These are phyloP conservation scores for Komagataella phaffii DNA, from an alignment of 805 yeast species.

Conservation along the genomic window DNA sequence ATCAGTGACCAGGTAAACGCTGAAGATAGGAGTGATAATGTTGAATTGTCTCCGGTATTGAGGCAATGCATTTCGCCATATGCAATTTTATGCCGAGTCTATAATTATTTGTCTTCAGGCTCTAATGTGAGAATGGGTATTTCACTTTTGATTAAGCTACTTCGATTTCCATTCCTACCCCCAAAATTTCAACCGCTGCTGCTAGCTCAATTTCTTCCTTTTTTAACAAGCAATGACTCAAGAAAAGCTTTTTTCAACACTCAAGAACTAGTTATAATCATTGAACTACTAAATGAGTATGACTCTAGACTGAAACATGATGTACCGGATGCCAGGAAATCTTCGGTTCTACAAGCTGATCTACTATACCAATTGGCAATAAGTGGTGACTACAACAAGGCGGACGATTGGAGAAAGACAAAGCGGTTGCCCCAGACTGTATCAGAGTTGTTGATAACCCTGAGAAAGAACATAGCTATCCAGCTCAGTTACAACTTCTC, in stretches of 20 bases:
- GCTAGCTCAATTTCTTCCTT: conserved; percentile 32
- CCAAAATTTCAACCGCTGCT: conserved; percentile 33
- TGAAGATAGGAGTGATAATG: conserved; percentile 8
- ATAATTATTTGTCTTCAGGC: conserved; percentile 15
- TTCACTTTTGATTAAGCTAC: conserved; percentile 12
- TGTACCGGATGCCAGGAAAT: conserved; percentile 3
- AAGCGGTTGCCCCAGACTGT: conserved; percentile 6
- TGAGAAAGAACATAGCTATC: conserved; percentile 12
- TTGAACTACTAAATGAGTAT: conserved; percentile 12
- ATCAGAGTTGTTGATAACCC: conserved; percentile 6
- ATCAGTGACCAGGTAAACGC: conserved; percentile 1
- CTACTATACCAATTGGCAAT: conserved; percentile 9
- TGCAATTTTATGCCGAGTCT: conserved; percentile 44
- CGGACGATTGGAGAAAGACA: conserved; percentile 9
- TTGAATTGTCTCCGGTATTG: conserved; percentile 37
- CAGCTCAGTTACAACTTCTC: conserved; percentile 16
- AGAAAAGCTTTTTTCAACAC: conserved; percentile 4
- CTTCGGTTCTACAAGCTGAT: conserved; percentile 4
- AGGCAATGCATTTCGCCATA: conserved; percentile 63
- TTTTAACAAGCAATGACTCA: conserved; percentile 11
- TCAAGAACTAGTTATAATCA: conserved; percentile 11
- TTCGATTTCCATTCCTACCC: conserved; percentile 42
- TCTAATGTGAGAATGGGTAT: background rate
- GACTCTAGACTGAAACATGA: conserved; percentile 6
- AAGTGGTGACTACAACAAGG: conserved; percentile 1